Percentiles rank a stretch among this genome's conserved stretches.
These are phyloP conservation scores for Xylaria flabelliformis DNA, from an alignment of 495 filamentous ascomycete genomes.

Conservation along the genomic window DNA sequence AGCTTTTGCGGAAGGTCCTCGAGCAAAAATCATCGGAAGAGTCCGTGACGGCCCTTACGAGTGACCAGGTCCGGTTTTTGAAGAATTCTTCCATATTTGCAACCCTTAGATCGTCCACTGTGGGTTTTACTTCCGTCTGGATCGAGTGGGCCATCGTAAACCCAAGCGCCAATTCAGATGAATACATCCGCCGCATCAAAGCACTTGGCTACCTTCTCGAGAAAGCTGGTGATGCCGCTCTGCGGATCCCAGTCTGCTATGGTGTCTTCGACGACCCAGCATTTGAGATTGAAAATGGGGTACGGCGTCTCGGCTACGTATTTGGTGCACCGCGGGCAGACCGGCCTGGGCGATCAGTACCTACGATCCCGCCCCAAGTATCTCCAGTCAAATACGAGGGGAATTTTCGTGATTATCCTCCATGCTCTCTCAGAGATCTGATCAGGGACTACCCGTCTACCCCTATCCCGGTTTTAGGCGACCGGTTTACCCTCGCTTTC, in stretches of 20 bases:
- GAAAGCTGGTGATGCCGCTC: neutral
- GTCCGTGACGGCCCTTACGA: neutral
- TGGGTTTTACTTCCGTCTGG: neutral
- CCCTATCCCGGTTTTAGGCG: neutral
- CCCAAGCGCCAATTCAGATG: neutral
- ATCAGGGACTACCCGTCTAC: neutral
- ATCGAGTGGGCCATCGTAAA: slow-evolving; percentile 2
- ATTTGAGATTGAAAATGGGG: neutral
- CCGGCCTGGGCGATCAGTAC: neutral
- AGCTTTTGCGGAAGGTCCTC: neutral
- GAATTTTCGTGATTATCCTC: slow-evolving; percentile 3
- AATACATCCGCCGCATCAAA: slow-evolving; percentile 12
- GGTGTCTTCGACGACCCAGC: slow-evolving; percentile 12
- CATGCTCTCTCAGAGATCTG: neutral
- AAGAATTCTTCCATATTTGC: neutral
- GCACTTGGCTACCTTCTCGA: slow-evolving; percentile 12
- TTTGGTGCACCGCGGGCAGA: neutral
- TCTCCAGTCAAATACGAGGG: neutral
- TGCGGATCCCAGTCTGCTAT: neutral
- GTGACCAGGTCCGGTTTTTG: neutral
- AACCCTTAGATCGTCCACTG: neutral
- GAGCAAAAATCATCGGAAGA: no score
- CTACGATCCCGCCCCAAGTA: no score
- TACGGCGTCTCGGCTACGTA: neutral
- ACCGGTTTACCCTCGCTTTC: slow-evolving; percentile 1